Conservation (phyloP, 257 asterid genomes). For the Solanum chmielewskii region DNA sequence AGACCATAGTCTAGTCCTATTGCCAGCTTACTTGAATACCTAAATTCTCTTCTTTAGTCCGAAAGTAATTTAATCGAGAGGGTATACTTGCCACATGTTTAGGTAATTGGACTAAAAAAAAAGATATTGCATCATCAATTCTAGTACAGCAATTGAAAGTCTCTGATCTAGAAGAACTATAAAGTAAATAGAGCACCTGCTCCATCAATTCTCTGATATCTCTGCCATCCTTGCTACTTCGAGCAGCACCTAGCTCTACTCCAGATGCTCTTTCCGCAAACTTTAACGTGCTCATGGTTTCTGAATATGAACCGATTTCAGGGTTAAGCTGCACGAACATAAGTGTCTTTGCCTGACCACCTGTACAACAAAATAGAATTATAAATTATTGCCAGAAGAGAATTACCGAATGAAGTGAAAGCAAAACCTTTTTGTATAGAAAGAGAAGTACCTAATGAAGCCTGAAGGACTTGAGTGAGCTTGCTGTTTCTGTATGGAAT, state of each 20-base stretch:
- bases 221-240: slow-evolving; percentile 82
- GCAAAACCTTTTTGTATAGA: neutral
- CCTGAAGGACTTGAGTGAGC: slow-evolving; percentile 95
- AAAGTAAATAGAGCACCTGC: slow-evolving; percentile 36
- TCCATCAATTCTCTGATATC: slow-evolving; percentile 86
- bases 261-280: slow-evolving; percentile 97
- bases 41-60: neutral
- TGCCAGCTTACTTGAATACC: neutral
- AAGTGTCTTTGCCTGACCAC: slow-evolving; percentile 92
- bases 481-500: slow-evolving; percentile 97
- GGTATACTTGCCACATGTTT: neutral
- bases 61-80: neutral
- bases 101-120: neutral
- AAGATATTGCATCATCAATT: neutral
- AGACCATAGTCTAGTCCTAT: neutral
- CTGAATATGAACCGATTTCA: slow-evolving; percentile 50
- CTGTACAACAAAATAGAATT: slow-evolving; percentile 20
- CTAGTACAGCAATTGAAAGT: neutral
- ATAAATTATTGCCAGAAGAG: neutral
- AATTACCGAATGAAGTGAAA: neutral
- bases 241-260: slow-evolving; percentile 95
- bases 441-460: slow-evolving; percentile 56
- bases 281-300: slow-evolving; percentile 68
- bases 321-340: slow-evolving; percentile 99
- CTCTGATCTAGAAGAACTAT: neutral